phyloP scores from a whole-genome alignment of 2,329 filamentous ascomycete species.

The Cladosporium austrohemisphaericum region DNA sequence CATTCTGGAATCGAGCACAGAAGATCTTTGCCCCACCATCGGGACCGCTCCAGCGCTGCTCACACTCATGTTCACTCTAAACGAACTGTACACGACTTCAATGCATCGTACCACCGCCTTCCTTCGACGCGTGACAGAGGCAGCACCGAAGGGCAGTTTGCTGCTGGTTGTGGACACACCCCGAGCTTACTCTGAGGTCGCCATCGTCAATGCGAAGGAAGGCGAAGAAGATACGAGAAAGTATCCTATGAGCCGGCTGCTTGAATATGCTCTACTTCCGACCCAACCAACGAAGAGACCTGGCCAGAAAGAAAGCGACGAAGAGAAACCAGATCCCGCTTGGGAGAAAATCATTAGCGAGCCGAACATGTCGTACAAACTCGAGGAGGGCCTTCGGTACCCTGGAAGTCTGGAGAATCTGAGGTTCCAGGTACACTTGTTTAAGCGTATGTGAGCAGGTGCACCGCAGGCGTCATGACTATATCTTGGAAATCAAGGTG shows the following conservation, averaged over 20 bases:
- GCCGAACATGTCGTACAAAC: slow-evolving; percentile 81
- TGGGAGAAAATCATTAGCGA: slow-evolving; percentile 76
- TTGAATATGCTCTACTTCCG: slow-evolving; percentile 71
- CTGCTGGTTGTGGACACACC: slow-evolving; percentile 89
- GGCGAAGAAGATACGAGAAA: slow-evolving; percentile 51
- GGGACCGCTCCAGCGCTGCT: slow-evolving; percentile 48
- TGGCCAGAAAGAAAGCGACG: slow-evolving; percentile 21
- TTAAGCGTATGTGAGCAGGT: slow-evolving; percentile 46
- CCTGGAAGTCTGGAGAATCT: slow-evolving; percentile 88
- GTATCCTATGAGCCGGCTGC: slow-evolving; percentile 91
- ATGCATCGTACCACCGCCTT: slow-evolving; percentile 73
- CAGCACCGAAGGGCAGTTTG: slow-evolving; percentile 57
- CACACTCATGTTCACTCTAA: slow-evolving; percentile 89
- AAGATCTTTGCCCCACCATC: slow-evolving; percentile 23
- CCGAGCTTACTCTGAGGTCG: slow-evolving; percentile 84
- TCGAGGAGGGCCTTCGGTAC: slow-evolving; percentile 63
- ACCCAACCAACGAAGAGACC: slow-evolving; percentile 20
- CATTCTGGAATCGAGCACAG: slow-evolving; percentile 44
- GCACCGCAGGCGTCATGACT: no score
- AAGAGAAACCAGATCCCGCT: neutral
- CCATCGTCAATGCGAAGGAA: slow-evolving; percentile 40
- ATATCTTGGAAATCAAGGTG: no score
- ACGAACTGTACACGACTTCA: slow-evolving; percentile 83
- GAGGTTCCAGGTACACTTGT: slow-evolving; percentile 90
- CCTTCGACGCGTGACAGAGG: slow-evolving; percentile 63